Base-by-base conservation (phyloP, 116 monocot species). In the Iris pallida region DNA sequence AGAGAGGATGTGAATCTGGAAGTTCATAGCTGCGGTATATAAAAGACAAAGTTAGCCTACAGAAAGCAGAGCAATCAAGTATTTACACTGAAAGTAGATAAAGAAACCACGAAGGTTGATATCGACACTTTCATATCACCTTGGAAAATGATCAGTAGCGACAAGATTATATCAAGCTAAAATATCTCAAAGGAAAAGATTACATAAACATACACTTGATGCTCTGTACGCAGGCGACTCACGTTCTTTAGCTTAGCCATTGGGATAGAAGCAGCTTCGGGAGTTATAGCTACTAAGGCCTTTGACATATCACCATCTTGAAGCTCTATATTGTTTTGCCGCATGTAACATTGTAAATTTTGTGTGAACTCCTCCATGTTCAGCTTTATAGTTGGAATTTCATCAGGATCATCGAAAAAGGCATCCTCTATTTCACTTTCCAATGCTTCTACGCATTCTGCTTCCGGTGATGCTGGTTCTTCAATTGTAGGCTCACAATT, bases 221-320 rank as follows among this genome's bases (percentile, higher is more conserved):
- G 96, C 63, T 91, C 92, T 46, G 92, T 96, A 49, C 96, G 77
- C 13, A 96, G 69, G 41, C 89, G 91, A 71, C 78, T 87, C 44
- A 96, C 71, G 67, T 91, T 91, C 82, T 91, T 95, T 70, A 95
- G 78, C 77, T 95, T 91, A 6, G 95, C 85, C 65, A 74, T 78
- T 20, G 91, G 91, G 20, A 91, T 82, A 7, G 91, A 90, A 55
- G 88, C 89, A 59, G 69, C 80, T 47, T 86, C 80, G 47, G 84
- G 76, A 57, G 74, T 73, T 20, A 91, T 73, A 49, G 84, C 74
- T 63, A 95, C 84, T 66, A 95, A 63, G 65, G 91, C 89, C 56
- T 84, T 91, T 41, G 95, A 95, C 71, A 95, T 76, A n/a, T 86
- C 78, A 54, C 55, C 69, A 55, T 82, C 80, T 68, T 79, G 64